These are phyloP conservation scores for Candida pseudoviswanathii DNA, from an alignment of 1,139 yeast genomes.

Conservation along the genomic window DNA sequence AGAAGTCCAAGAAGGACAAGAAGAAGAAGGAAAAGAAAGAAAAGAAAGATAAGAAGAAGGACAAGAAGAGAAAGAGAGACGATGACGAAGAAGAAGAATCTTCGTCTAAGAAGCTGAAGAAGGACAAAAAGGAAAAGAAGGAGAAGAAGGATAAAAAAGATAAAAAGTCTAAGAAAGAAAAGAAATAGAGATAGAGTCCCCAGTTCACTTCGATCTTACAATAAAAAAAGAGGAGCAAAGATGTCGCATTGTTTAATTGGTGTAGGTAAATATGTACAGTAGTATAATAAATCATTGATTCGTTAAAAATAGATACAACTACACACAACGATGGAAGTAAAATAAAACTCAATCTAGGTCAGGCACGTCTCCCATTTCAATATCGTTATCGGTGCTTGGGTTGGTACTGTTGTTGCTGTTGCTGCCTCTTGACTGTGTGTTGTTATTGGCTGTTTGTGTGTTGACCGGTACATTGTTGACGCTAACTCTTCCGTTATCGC, in stretches of 20 bases:
- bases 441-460: not conserved
- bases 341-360: conserved; percentile 10
- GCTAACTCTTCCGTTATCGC: conserved; percentile 13
- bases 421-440: not conserved
- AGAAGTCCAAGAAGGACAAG: conserved; percentile 27
- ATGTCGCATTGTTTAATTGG: conserved; percentile 1
- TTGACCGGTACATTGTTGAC: not conserved
- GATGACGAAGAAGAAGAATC: conserved; percentile 27
- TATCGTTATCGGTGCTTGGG: conserved; percentile 7
- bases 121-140: conserved; percentile 47
- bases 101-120: conserved; percentile 45
- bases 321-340: not conserved
- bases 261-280: conserved; percentile 4
- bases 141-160: conserved; percentile 46
- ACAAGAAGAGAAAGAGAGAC: conserved; percentile 49
- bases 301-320: not conserved
- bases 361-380: conserved; percentile 15
- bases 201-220: not conserved
- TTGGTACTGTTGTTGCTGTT: conserved; percentile 2
- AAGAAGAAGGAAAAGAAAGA: conserved; percentile 32
- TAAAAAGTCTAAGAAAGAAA: conserved; percentile 36
- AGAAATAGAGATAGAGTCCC: conserved; percentile 36
- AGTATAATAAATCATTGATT: not conserved
- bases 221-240: not conserved
- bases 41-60: conserved; percentile 45